Conservation (phyloP, 768 basidiomycete genomes). For the Tricholoma sp. region DNA sequence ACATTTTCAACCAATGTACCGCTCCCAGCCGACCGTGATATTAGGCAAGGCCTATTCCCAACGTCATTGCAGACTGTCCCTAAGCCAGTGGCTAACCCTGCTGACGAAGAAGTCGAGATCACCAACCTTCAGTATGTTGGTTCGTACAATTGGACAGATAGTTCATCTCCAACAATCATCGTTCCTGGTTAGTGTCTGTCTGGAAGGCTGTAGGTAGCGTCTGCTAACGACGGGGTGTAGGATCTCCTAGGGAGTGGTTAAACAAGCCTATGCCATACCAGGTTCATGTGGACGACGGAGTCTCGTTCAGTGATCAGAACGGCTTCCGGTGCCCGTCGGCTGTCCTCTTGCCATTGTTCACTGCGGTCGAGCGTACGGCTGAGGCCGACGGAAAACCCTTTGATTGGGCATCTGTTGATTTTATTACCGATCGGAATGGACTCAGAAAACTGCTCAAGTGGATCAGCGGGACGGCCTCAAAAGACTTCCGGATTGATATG, state of each 20-base stretch:
- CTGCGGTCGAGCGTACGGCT: constrained; percentile 44
- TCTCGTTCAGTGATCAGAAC: constrained; percentile 54
- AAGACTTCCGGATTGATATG: constrained; percentile 65
- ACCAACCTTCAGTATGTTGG: constrained; percentile 35
- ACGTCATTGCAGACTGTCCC: constrained; percentile 22
- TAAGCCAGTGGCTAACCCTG: constrained; percentile 12
- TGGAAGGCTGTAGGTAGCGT: not conserved
- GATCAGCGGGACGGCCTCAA: constrained; percentile 33
- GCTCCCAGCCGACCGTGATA: constrained; percentile 29
- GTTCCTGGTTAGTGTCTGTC: constrained; percentile 37
- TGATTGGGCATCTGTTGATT: constrained; percentile 39
- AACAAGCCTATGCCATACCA: constrained; percentile 42
- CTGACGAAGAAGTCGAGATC: constrained; percentile 29
- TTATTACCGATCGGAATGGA: constrained; percentile 62
- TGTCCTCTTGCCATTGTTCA: constrained; percentile 50
- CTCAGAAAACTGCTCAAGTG: constrained; percentile 60
- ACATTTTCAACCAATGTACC: constrained; percentile 4
- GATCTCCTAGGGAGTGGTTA: constrained; percentile 48
- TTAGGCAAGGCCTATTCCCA: constrained; percentile 30
- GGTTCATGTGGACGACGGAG: constrained; percentile 50
- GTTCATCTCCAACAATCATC: constrained; percentile 40
- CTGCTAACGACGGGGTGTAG: constrained; percentile 19
- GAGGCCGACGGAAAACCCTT: constrained; percentile 29
- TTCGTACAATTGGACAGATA: constrained; percentile 52
- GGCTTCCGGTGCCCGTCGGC: constrained; percentile 35